Evolutionary conservation across 192 early-diverging fungal genomes (phyloP).

Genomic region (Anaeromyces robustus): DNA sequence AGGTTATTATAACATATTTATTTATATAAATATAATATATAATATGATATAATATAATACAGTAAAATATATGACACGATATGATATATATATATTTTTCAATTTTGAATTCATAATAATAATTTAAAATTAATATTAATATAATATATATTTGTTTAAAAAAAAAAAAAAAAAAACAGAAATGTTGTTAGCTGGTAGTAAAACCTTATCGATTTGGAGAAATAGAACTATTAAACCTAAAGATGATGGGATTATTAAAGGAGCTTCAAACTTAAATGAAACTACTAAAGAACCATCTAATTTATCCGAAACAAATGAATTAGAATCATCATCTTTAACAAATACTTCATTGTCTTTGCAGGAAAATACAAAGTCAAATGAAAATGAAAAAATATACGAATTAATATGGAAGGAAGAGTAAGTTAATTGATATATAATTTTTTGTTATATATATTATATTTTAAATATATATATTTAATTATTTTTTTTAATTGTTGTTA

Average conservation of each 20-base stretch:
- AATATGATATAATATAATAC: no score
- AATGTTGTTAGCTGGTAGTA: neutral
- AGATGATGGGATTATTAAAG: no score
- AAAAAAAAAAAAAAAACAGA: neutral
- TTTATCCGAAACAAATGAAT: neutral
- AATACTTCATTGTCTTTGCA: neutral
- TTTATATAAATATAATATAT: no score
- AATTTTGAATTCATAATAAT: no score
- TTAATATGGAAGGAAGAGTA: neutral
- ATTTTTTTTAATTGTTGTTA: no score
- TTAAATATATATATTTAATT: no score
- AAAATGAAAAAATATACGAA: neutral
- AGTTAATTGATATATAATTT: neutral
- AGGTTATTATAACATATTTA: neutral
- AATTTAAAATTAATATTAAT: no score
- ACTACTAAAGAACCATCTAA: neutral
- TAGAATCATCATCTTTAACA: neutral
- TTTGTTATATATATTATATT: no score
- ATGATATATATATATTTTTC: no score
- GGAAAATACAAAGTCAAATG: neutral
- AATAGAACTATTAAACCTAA: neutral
- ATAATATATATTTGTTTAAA: no score
- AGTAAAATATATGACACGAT: no score
- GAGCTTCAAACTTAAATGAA: neutral
- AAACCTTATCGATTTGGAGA: neutral